A percentile compares a stretch with the other conserved stretches of the same genome.
These are phyloP conservation scores for Alternaria dauci DNA, from an alignment of 2,329 filamentous ascomycete genomes.

Conservation along the genomic window DNA sequence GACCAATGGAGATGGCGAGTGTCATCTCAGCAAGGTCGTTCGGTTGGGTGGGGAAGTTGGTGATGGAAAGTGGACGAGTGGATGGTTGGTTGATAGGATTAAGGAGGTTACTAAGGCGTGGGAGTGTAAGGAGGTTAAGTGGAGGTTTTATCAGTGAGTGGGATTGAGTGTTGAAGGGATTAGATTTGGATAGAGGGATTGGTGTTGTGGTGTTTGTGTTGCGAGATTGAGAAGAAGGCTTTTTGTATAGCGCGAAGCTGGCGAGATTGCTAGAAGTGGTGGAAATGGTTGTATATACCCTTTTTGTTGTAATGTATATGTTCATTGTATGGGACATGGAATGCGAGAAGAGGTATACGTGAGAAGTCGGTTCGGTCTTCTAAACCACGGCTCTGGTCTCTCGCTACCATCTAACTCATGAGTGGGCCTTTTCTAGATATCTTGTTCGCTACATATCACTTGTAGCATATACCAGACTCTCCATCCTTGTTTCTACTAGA, in stretches of 20 bases:
- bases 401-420: background rate
- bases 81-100: constrained; percentile 49
- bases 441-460: background rate
- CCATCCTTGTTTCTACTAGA: background rate
- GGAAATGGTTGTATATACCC: constrained; percentile 5
- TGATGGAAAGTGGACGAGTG: constrained; percentile 42
- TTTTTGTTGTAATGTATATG: constrained; percentile 4
- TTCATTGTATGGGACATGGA: background rate
- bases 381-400: background rate
- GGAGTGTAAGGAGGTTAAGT: constrained; percentile 40
- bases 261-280: background rate
- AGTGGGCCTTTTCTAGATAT: background rate
- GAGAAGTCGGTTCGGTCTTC: background rate
- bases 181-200: background rate
- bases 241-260: background rate
- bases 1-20: constrained; percentile 38
- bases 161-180: background rate
- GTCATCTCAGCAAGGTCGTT: constrained; percentile 44
- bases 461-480: background rate
- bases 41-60: constrained; percentile 36
- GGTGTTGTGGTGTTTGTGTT: background rate
- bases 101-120: constrained; percentile 28
- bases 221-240: background rate
- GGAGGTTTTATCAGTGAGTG: constrained; percentile 39
- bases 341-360: background rate